Base-by-base conservation (phyloP, 805 yeast genomes). In the Kluyveromyces starmeri region DNA sequence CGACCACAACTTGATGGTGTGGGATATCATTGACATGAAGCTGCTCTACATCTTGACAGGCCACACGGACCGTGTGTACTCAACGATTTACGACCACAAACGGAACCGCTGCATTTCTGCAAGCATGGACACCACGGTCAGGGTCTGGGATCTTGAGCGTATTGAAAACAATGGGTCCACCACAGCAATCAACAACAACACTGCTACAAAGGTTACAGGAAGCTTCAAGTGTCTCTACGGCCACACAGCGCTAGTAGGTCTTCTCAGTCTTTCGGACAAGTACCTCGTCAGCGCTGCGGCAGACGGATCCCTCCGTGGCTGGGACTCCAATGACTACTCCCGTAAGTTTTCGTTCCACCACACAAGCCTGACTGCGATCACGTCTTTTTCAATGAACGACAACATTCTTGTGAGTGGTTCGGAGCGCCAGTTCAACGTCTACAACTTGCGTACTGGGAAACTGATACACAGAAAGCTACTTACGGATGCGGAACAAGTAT, bases 281-380 rank as follows among this genome's bases (percentile, higher is more conserved):
- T 77, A 75, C 31, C 64, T 92, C 9, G 94, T 89, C 2, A 81
- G 94, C 28, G 98, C 96, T 0, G 97, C 96, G 2, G 97, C 97
- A 0, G 98, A 92, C 57, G 75, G 92, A 3, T 79, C 96, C 0
- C 67, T 92, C 27, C 70, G 96, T 34, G 79, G 89, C 2, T 92
- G 98, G 98, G 82, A 92, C 51, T 92, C 96, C 2, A 73, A 73
- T 18, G 71, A 78, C 7, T 86, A 83, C 19, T 69, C 70, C 14
- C 73, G 83, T 27, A 64, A 66, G 33, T 73, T 74, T 50, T 73
- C 81, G 32, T 70, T 86, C 39, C 79, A 82, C 45, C 72, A 75
- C 29, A 71, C 62, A 35, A 94, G 95, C 20, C 89, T 86, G 56
- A 71, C 77, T 18, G 94, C 97, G 0, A 88, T 92, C 31, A 86